These are phyloP conservation scores for Herpetospermum pedunculosum DNA, from an alignment of 306 rosid species.

Conservation along the genomic window DNA sequence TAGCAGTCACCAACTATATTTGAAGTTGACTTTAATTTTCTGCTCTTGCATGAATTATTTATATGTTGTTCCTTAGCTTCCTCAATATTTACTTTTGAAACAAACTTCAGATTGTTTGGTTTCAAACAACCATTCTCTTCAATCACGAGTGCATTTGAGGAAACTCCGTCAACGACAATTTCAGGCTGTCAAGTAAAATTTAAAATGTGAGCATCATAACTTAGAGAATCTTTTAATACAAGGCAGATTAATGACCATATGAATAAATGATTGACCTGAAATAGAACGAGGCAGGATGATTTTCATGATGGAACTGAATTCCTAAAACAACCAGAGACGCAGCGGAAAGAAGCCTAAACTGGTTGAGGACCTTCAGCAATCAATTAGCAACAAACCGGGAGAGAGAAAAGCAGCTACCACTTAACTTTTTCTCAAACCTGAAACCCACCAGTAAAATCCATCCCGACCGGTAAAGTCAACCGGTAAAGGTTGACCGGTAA, in stretches of 20 bases:
- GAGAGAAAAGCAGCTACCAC: too few relatives aligned
- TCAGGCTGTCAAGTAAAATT: conserved; percentile 10
- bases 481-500: too few relatives aligned
- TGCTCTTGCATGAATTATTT: conserved; percentile 12
- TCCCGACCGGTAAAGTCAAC: too few relatives aligned
- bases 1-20: conserved; percentile 12
- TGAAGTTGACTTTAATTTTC: conserved; percentile 20
- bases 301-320: too few relatives aligned
- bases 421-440: too few relatives aligned
- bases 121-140: conserved; percentile 17
- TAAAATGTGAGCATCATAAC: background rate
- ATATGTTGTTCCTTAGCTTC: conserved; percentile 22
- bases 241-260: background rate
- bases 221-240: background rate
- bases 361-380: too few relatives aligned
- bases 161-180: conserved; percentile 8
- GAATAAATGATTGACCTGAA: too few relatives aligned
- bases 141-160: conserved; percentile 8
- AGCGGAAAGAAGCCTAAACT: too few relatives aligned
- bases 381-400: too few relatives aligned
- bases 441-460: too few relatives aligned
- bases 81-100: conserved; percentile 16
- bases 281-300: too few relatives aligned
- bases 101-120: conserved; percentile 13
- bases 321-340: too few relatives aligned